Conservation (phyloP, 805 yeast species). For the Tetrapisispora taiwanensis region DNA sequence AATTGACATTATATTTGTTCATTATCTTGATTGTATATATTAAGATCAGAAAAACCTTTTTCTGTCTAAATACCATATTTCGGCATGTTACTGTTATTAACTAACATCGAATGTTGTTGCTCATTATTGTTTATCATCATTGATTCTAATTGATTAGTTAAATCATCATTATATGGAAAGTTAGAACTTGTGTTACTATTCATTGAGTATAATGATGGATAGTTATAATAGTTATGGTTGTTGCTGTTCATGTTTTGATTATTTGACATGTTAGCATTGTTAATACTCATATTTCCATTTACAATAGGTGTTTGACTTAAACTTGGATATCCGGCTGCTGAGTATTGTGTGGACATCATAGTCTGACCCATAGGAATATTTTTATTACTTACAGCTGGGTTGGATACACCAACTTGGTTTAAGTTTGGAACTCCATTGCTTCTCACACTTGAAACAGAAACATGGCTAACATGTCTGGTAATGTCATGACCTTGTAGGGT, state of each 20-base stretch:
- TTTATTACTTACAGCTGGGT: neutral
- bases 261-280: neutral
- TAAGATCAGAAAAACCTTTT: neutral
- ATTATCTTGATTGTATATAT: too few species aligned
- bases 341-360: neutral
- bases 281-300: neutral
- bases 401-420: neutral
- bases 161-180: conserved; percentile 17
- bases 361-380: neutral
- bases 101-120: neutral
- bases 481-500: neutral
- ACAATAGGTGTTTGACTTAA: neutral
- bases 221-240: conserved; percentile 13
- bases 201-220: conserved; percentile 25
- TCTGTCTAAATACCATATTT: conserved; percentile 1
- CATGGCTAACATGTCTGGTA: conserved; percentile 21
- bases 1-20: too few species aligned
- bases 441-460: conserved; percentile 25
- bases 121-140: conserved; percentile 19
- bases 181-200: conserved; percentile 2
- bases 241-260: neutral
- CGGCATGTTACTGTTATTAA: neutral
- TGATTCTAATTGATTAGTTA: conserved; percentile 22
- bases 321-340: neutral
- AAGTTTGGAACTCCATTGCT: conserved; percentile 24